phyloP scores from a whole-genome alignment of 805 yeast genomes.

The Saccharomycopsis sp. region DNA sequence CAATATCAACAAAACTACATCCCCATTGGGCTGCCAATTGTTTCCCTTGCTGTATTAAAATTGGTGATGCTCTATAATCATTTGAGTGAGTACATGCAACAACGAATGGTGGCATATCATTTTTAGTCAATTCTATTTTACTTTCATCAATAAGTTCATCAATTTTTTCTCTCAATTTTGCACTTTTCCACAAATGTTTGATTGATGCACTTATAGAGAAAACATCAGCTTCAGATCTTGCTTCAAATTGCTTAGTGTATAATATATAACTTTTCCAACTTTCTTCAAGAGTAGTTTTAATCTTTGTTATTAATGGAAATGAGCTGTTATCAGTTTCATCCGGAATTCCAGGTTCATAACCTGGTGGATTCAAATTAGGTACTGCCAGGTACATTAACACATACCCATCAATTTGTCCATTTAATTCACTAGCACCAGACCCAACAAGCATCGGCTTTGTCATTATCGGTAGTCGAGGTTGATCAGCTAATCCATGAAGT shows the following conservation, averaged over 20 bases:
- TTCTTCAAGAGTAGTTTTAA: constrained; percentile 11
- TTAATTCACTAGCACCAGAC: constrained; percentile 71
- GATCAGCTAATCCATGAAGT: constrained; percentile 54
- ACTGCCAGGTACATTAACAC: constrained; percentile 62
- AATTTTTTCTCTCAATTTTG: constrained; percentile 4
- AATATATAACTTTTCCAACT: constrained; percentile 19
- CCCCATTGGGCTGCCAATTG: constrained; percentile 54
- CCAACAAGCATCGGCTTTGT: constrained; percentile 63
- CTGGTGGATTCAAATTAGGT: constrained; percentile 57
- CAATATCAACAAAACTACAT: constrained; percentile 59
- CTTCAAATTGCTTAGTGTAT: constrained; percentile 12
- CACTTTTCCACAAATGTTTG: constrained; percentile 18
- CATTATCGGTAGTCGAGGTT: constrained; percentile 52
- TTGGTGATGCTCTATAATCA: constrained; percentile 54
- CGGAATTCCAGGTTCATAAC: constrained; percentile 33
- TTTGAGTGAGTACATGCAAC: constrained; percentile 58
- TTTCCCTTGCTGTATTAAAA: constrained; percentile 50
- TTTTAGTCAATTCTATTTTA: constrained; percentile 36
- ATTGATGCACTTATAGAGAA: constrained; percentile 18
- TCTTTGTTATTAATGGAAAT: constrained; percentile 6
- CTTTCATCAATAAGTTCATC: not conserved
- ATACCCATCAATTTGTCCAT: constrained; percentile 72
- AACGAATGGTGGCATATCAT: constrained; percentile 54
- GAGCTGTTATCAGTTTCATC: constrained; percentile 6
- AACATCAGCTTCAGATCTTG: constrained; percentile 15